Conservation (phyloP, 768 basidiomycete species). For the Multifurca ochricompacta region DNA sequence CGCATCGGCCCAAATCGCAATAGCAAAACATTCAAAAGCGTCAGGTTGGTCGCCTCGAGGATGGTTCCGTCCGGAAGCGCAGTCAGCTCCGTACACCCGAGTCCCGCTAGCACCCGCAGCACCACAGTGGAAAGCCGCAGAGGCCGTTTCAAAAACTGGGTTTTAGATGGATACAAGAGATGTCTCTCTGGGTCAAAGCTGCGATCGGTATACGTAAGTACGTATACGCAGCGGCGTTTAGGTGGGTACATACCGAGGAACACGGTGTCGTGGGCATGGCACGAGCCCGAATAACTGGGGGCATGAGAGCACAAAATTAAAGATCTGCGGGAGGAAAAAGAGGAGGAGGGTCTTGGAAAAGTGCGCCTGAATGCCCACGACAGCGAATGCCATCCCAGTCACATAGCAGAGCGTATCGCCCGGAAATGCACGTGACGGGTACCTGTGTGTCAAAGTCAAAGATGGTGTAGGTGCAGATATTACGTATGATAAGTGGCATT, state of each 20-base stretch:
- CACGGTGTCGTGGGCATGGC: conserved; percentile 87
- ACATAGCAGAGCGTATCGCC: conserved; percentile 98
- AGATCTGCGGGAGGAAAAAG: conserved; percentile 96
- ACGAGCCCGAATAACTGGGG: conserved; percentile 94
- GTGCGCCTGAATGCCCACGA: conserved; percentile 94
- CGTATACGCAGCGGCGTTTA: background rate
- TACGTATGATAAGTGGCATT: background rate
- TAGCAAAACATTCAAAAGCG: conserved; percentile 82
- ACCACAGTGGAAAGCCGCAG: conserved; percentile 44
- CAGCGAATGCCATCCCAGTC: conserved; percentile 97
- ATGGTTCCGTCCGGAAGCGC: conserved; percentile 48
- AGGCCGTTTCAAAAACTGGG: conserved; percentile 51
- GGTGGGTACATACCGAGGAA: conserved; percentile 60
- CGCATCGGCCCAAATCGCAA: conserved; percentile 76
- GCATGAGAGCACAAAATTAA: conserved; percentile 92
- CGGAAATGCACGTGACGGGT: conserved; percentile 89
- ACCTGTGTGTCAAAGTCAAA: conserved; percentile 45
- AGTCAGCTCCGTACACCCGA: conserved; percentile 64
- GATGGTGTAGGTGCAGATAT: background rate
- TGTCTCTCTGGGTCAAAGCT: conserved; percentile 74
- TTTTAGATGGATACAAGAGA: conserved; percentile 70
- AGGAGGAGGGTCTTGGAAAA: conserved; percentile 94
- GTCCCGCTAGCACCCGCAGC: conserved; percentile 48
- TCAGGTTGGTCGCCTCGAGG: conserved; percentile 76
- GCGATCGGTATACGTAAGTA: background rate